Evolutionary conservation across 495 filamentous ascomycete genomes (phyloP).

Genomic region (Hyaloscypha bicolor): DNA sequence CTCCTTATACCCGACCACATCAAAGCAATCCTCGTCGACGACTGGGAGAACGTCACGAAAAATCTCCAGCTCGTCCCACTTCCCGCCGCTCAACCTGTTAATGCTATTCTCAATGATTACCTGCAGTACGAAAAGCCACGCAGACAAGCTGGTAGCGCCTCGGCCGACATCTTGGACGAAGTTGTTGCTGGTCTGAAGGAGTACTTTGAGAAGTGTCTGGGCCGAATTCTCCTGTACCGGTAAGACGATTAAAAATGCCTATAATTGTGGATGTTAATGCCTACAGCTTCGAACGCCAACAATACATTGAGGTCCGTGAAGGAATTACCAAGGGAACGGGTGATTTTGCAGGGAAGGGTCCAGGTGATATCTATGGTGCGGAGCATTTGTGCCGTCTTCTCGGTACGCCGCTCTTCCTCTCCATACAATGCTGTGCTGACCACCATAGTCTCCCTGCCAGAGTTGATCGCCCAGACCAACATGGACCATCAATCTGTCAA

Average conservation of each 20-base stretch:
- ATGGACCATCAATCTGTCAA: slow-evolving; percentile 91
- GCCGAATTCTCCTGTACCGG: slow-evolving; percentile 86
- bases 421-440: slow-evolving; percentile 26
- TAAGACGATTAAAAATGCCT: slow-evolving; percentile 31
- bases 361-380: slow-evolving; percentile 83
- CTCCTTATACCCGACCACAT: slow-evolving; percentile 81
- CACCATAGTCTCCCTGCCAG: slow-evolving; percentile 77
- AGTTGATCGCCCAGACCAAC: slow-evolving; percentile 94
- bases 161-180: slow-evolving; percentile 85
- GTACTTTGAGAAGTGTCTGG: slow-evolving; percentile 88
- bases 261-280: background rate
- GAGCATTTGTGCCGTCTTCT: slow-evolving; percentile 89
- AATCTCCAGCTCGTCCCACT: slow-evolving; percentile 83
- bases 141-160: slow-evolving; percentile 63
- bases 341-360: slow-evolving; percentile 63
- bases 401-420: slow-evolving; percentile 55
- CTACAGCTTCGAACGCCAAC: slow-evolving; percentile 77
- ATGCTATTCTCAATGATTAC: slow-evolving; percentile 79
- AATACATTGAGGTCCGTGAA: slow-evolving; percentile 74
- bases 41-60: slow-evolving; percentile 99
- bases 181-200: slow-evolving; percentile 79
- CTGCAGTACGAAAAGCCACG: slow-evolving; percentile 66
- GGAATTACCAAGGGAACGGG: slow-evolving; percentile 57
- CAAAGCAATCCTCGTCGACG: slow-evolving; percentile 90
- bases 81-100: slow-evolving; percentile 73